Evolutionary conservation across 208 protist species (phyloP).

Genomic region (Trypanosoma cruzi): DNA sequence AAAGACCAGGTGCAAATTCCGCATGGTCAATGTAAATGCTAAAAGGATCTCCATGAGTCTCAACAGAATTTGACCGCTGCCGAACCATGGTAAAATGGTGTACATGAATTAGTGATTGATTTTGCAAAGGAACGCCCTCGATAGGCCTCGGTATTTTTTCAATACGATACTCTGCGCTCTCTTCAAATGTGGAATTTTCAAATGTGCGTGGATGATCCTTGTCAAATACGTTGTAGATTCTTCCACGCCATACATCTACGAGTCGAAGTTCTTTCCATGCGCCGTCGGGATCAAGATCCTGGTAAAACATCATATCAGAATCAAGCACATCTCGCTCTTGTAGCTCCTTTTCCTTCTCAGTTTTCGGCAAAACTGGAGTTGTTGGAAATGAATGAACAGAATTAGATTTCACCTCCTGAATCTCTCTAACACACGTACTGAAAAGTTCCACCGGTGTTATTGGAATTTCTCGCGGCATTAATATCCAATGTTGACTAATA

Average conservation of each 20-base stretch:
- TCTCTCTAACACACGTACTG: constrained; percentile 57
- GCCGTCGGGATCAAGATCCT: constrained; percentile 39
- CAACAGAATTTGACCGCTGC: constrained; percentile 59
- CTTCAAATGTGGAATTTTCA: constrained; percentile 81
- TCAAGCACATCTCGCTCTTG: constrained; percentile 4
- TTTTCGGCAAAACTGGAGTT: constrained; percentile 17
- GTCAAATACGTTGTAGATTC: constrained; percentile 88
- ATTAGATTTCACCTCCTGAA: constrained; percentile 43
- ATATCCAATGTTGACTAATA: constrained; percentile 80
- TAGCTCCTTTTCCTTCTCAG: constrained; percentile 19
- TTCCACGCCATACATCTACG: constrained; percentile 84
- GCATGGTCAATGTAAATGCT: constrained; percentile 72
- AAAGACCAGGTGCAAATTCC: constrained; percentile 54
- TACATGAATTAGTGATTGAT: constrained; percentile 73
- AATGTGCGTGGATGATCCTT: constrained; percentile 63
- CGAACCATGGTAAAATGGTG: constrained; percentile 81
- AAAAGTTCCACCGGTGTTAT: constrained; percentile 75
- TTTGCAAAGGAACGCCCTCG: constrained; percentile 35
- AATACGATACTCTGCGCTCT: constrained; percentile 89
- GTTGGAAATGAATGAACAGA: constrained; percentile 10
- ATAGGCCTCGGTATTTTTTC: constrained; percentile 69
- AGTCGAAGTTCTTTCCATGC: constrained; percentile 75
- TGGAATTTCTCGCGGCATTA: constrained; percentile 64
- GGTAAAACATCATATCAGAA: constrained; percentile 38
- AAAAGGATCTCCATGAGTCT: constrained; percentile 87